Conservation (phyloP, 495 filamentous ascomycete species). For the Trichocladium antarcticum region DNA sequence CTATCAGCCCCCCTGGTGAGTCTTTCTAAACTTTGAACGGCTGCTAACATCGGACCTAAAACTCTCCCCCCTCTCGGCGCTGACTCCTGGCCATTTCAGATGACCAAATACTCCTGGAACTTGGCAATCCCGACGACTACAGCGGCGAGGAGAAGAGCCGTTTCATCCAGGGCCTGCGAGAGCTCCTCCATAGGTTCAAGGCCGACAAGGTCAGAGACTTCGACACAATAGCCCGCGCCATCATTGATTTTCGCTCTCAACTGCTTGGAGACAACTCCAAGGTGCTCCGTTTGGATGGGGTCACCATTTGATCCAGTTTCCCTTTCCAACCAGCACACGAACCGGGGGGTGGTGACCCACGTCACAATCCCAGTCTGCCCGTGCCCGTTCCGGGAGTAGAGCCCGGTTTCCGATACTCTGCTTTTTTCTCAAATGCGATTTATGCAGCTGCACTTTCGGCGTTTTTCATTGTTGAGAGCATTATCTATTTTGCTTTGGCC, state of each 20-base stretch:
- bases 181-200: slow-evolving; percentile 65
- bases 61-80: slow-evolving; percentile 30
- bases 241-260: slow-evolving; percentile 63
- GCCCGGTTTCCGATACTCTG: not conserved
- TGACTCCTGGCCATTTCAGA: slow-evolving; percentile 59
- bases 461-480: slow-evolving; percentile 5
- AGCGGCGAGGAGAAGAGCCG: slow-evolving; percentile 55
- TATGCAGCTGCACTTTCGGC: slow-evolving; percentile 7
- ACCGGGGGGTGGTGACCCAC: not conserved
- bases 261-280: slow-evolving; percentile 43
- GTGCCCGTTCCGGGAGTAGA: slow-evolving; percentile 16
- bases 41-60: slow-evolving; percentile 25
- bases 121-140: slow-evolving; percentile 65
- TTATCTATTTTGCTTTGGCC: not conserved
- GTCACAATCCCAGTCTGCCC: not conserved
- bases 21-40: slow-evolving; percentile 23
- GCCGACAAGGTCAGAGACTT: slow-evolving; percentile 68
- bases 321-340: not conserved
- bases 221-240: slow-evolving; percentile 64
- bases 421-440: slow-evolving; percentile 3
- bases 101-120: slow-evolving; percentile 73
- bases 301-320: slow-evolving; percentile 23
- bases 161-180: slow-evolving; percentile 65
- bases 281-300: slow-evolving; percentile 35
- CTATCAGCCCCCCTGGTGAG: slow-evolving; percentile 73